Evolutionary conservation across 2,329 filamentous ascomycete species (phyloP).

Genomic region (Fusarium albosuccineum): DNA sequence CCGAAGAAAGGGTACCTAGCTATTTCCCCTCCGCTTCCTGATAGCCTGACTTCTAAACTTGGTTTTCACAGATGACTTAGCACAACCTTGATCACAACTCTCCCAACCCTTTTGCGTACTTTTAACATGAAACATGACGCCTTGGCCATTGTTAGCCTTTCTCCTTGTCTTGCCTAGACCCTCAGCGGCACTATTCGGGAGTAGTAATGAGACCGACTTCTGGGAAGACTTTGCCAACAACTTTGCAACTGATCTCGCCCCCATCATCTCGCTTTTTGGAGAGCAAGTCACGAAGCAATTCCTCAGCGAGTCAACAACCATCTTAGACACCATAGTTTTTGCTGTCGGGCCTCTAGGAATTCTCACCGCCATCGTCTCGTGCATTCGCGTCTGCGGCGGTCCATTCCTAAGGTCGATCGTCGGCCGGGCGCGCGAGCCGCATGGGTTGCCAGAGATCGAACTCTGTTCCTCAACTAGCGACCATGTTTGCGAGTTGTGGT

Average conservation of each 20-base stretch:
- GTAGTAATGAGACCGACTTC: neutral
- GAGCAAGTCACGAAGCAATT: neutral
- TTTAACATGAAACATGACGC: neutral
- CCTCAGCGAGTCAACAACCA: neutral
- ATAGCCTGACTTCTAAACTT: too few relatives aligned
- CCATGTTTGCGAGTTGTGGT: neutral
- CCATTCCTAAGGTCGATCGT: neutral
- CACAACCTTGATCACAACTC: too few relatives aligned
- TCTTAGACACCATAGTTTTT: neutral
- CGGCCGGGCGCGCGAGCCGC: neutral
- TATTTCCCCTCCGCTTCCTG: too few relatives aligned
- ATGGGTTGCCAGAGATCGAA: neutral
- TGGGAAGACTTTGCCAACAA: conserved; percentile 2
- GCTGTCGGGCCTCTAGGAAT: neutral
- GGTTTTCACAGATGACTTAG: too few relatives aligned
- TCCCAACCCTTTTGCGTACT: too few relatives aligned
- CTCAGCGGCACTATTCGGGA: neutral
- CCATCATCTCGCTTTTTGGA: neutral
- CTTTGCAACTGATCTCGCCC: conserved; percentile 4
- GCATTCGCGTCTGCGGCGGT: neutral
- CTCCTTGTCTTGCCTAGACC: neutral
- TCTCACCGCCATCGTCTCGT: neutral
- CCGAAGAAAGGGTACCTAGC: too few relatives aligned
- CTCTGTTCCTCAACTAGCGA: neutral
- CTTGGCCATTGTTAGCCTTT: neutral